phyloP scores from a whole-genome alignment of 306 rosid species.

The Vigna hirtella region DNA sequence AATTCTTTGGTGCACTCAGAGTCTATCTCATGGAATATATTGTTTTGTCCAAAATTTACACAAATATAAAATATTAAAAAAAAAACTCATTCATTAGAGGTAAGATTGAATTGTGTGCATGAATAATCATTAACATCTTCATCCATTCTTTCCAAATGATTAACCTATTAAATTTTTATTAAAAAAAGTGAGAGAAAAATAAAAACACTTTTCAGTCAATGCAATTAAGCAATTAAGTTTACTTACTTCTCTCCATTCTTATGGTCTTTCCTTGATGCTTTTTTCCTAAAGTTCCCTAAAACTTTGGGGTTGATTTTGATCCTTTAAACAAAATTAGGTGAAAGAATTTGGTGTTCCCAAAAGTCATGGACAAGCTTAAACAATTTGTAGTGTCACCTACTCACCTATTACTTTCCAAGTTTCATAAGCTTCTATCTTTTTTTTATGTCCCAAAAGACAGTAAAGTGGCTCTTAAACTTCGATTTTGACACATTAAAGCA shows the following conservation, averaged over 20 bases:
- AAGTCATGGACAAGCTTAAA: constrained; percentile 38
- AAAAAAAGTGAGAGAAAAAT: neutral
- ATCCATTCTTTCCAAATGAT: neutral
- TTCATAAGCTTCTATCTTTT: constrained; percentile 28
- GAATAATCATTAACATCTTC: neutral
- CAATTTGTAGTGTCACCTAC: constrained; percentile 26
- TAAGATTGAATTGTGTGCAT: neutral
- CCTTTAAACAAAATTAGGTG: constrained; percentile 7
- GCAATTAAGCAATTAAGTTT: neutral
- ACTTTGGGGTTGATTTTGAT: constrained; percentile 13
- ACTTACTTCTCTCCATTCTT: neutral
- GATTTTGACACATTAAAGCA: constrained; percentile 39
- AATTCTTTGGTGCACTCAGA: neutral
- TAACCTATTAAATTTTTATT: neutral
- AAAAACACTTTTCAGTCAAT: neutral
- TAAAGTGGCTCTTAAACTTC: constrained; percentile 39
- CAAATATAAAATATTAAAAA: neutral
- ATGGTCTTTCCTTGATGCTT: neutral
- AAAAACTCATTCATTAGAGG: neutral
- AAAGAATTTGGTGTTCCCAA: constrained; percentile 38
- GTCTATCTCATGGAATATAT: neutral
- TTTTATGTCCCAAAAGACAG: constrained; percentile 18
- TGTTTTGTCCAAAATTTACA: neutral
- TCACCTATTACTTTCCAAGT: constrained; percentile 42
- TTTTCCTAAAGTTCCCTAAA: neutral